Percentiles rank a stretch among this genome's conserved stretches.
These are phyloP conservation scores for Epichloe brachyelytri DNA, from an alignment of 2,329 filamentous ascomycete species.

Conservation along the genomic window DNA sequence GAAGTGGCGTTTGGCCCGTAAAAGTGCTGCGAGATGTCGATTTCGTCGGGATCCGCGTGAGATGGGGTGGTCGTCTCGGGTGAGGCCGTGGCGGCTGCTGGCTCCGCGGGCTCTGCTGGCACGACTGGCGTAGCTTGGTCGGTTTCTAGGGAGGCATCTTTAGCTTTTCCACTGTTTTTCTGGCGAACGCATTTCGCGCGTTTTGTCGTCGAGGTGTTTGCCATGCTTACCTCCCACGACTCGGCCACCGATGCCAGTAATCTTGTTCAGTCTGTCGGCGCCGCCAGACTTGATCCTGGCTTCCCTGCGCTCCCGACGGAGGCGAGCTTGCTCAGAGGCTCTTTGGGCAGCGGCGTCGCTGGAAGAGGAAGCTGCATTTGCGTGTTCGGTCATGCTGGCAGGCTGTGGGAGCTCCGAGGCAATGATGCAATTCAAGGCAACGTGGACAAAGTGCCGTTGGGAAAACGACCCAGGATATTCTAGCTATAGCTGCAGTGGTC, in stretches of 20 bases:
- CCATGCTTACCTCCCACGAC: slow-evolving; percentile 18
- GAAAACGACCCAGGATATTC: background rate
- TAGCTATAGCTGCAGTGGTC: background rate
- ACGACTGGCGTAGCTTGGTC: slow-evolving; percentile 3
- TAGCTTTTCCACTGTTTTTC: background rate
- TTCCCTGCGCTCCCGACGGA: slow-evolving; percentile 67
- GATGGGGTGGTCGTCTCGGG: background rate
- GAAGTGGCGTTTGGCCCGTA: slow-evolving; percentile 38
- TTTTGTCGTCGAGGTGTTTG: background rate
- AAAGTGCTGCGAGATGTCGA: slow-evolving; percentile 67
- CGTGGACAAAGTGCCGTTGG: background rate
- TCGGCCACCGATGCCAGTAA: slow-evolving; percentile 52
- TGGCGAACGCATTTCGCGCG: background rate
- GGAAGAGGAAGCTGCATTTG: slow-evolving; percentile 14
- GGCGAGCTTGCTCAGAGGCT: slow-evolving; percentile 52
- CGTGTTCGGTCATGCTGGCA: slow-evolving; percentile 26
- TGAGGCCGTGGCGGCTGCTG: background rate
- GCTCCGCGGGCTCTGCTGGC: background rate
- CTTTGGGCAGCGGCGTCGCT: slow-evolving; percentile 31
- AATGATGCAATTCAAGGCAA: background rate
- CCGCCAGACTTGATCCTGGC: slow-evolving; percentile 66
- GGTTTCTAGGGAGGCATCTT: background rate
- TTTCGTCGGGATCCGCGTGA: slow-evolving; percentile 56
- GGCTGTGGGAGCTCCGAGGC: background rate
- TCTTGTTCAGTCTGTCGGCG: slow-evolving; percentile 57